Base-by-base conservation (phyloP, 441 rosid species). In the Lepidium campestre region DNA sequence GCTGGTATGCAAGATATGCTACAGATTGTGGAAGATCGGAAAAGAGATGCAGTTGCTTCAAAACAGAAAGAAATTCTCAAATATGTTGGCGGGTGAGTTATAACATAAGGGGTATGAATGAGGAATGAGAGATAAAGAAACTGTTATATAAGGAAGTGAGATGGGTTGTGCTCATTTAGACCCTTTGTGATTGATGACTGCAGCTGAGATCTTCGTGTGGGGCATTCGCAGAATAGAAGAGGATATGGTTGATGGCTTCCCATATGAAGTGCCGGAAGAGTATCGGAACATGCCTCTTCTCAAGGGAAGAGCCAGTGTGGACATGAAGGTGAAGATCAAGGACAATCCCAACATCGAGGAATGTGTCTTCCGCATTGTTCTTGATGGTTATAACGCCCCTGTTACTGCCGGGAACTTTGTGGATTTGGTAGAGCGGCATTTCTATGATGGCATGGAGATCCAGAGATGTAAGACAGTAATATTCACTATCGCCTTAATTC, bases 201-300 rank as follows among this genome's bases (percentile, higher is more conserved):
- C 99, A 94, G 99, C 97, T 94, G 99, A 94, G 97, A 94, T 94
- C 87, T 87, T 93, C 93, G n/a, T 74, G 87, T 94, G 90, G 99
- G 87, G 99, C 93, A 88, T 93, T 93, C 88, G 97, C 97, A 91
- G 99, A 91, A 96, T 94, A 82, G 99, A 94, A 86, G 99, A 94
- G 96, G 99, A 89, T 61, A 94, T 94, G 97, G 87, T 94, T 60
- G 93, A 85, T 69, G 91, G 87, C 83, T 94, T 94, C 79, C 97
- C 97, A 1, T 91, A 78, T 23, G 89, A 94, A 77, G 92, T 94
- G 32, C 99, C 96, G 0, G 97, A 89, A 72, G 97, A 89, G 79
- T 91, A 85, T 58, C 69, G 50, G 66, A 84, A 61, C 70, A 78
- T 88, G 99, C 99, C 99, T 71, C 90, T 89, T 61, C 79, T 94